Conservation (phyloP, 2,329 filamentous ascomycete species). For the Penicillium italicum region DNA sequence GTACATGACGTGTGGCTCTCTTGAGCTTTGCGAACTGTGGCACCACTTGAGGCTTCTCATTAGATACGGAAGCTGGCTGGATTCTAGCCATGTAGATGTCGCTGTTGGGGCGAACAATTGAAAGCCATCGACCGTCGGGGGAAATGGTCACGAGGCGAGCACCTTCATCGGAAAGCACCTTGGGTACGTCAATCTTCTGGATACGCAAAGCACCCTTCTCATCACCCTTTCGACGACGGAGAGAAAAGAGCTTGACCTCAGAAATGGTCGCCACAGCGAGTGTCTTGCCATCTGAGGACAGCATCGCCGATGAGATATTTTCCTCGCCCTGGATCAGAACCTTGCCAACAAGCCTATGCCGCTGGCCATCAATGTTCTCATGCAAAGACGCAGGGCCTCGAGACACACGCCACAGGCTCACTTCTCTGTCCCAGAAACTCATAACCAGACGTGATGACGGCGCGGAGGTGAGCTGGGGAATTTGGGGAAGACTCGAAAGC, state of each 20-base stretch:
- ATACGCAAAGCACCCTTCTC: slow-evolving; percentile 63
- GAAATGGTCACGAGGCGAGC: slow-evolving; percentile 61
- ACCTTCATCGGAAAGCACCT: slow-evolving; percentile 56
- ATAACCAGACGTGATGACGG: slow-evolving; percentile 70
- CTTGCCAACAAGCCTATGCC: slow-evolving; percentile 58
- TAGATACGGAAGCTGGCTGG: slow-evolving; percentile 36
- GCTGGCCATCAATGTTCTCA: slow-evolving; percentile 40
- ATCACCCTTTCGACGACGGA: slow-evolving; percentile 53
- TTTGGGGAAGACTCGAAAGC: slow-evolving; percentile 79
- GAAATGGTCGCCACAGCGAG: slow-evolving; percentile 72
- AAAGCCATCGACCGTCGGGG: slow-evolving; percentile 47
- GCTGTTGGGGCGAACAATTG: slow-evolving; percentile 57
- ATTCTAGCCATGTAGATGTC: slow-evolving; percentile 55
- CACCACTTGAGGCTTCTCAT: slow-evolving; percentile 43
- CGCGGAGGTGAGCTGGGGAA: slow-evolving; percentile 69
- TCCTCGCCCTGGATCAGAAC: slow-evolving; percentile 69
- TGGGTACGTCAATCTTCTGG: slow-evolving; percentile 64
- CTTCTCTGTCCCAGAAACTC: slow-evolving; percentile 87
- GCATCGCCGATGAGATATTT: slow-evolving; percentile 71
- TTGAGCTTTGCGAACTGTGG: slow-evolving; percentile 45
- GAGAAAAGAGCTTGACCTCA: slow-evolving; percentile 72
- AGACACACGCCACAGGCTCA: slow-evolving; percentile 72
- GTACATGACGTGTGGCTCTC: slow-evolving; percentile 33
- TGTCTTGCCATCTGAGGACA: slow-evolving; percentile 68
- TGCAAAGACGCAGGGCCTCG: slow-evolving; percentile 46